These are phyloP conservation scores for Cercospora sp. DNA, from an alignment of 2,329 filamentous ascomycete species.

Conservation along the genomic window DNA sequence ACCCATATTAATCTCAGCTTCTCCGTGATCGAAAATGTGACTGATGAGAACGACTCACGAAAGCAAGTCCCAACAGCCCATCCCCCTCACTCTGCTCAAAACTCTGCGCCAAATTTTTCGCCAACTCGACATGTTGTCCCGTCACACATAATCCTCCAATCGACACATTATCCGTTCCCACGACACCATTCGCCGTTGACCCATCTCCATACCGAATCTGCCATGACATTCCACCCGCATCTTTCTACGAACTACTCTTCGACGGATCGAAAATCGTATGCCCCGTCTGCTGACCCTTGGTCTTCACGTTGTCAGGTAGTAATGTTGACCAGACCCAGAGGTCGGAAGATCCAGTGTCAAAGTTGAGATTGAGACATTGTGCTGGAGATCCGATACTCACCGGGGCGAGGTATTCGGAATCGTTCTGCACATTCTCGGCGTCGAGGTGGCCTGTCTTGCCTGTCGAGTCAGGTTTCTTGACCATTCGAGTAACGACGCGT, in stretches of 20 bases:
- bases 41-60: conserved; percentile 46
- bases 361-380: conserved; percentile 62
- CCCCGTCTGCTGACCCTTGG: conserved; percentile 38
- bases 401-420: conserved; percentile 64
- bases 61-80: conserved; percentile 68
- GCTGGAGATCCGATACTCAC: conserved; percentile 65
- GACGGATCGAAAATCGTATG: conserved; percentile 61
- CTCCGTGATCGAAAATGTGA: background rate
- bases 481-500: conserved; percentile 19
- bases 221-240: conserved; percentile 56
- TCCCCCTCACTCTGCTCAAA: conserved; percentile 61
- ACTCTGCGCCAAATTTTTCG: conserved; percentile 58
- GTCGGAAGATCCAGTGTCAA: conserved; percentile 71
- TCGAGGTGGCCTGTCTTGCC: conserved; percentile 28
- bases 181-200: conserved; percentile 65
- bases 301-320: conserved; percentile 29
- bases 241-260: conserved; percentile 63
- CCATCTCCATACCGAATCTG: conserved; percentile 68
- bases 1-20: conserved; percentile 51
- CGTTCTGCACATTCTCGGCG: conserved; percentile 65
- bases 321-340: conserved; percentile 54
- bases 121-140: conserved; percentile 65
- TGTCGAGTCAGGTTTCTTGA: conserved; percentile 11
- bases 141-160: conserved; percentile 64
- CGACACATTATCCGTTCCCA: conserved; percentile 63